Conservation (phyloP, 1,284 basidiomycete genomes). For the Phylloboletellus chloephorus region DNA sequence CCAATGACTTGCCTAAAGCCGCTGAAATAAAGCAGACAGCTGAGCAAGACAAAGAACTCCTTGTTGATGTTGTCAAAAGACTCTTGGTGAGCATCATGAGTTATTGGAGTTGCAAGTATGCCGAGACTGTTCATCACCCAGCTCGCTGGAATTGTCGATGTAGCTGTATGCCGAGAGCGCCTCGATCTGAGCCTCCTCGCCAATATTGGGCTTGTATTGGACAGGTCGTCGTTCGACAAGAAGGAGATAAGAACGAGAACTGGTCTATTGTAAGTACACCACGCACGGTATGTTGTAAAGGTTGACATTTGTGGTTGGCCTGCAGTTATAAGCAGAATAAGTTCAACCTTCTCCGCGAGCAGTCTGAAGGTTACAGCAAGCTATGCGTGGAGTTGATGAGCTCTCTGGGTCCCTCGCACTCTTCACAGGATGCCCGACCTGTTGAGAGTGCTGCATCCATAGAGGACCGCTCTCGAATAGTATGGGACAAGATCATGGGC, state of each 20-base stretch:
- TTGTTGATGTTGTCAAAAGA: constrained; percentile 55
- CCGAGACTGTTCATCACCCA: constrained; percentile 8
- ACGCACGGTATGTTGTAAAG: neutral
- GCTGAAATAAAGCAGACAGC: constrained; percentile 46
- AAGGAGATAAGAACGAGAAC: constrained; percentile 76
- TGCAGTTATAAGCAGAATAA: constrained; percentile 95
- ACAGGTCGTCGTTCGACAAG: constrained; percentile 58
- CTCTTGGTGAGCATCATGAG: constrained; percentile 52
- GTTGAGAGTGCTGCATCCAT: constrained; percentile 53
- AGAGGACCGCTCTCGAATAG: constrained; percentile 60
- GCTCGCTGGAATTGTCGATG: constrained; percentile 46
- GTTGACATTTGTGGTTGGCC: constrained; percentile 13
- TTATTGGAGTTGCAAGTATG: neutral
- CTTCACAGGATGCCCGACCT: constrained; percentile 53
- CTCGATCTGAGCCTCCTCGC: constrained; percentile 61
- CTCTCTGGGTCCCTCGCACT: constrained; percentile 70
- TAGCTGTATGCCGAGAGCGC: constrained; percentile 62
- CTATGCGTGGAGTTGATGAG: constrained; percentile 82
- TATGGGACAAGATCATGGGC: constrained; percentile 85
- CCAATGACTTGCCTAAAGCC: constrained; percentile 23
- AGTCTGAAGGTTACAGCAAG: constrained; percentile 95
- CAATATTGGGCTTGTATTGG: constrained; percentile 57
- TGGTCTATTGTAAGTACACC: constrained; percentile 63
- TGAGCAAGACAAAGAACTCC: constrained; percentile 56
- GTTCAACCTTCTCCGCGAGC: constrained; percentile 95